Base-by-base conservation (phyloP, 495 filamentous ascomycete species). In the Ramalina peruviana region DNA sequence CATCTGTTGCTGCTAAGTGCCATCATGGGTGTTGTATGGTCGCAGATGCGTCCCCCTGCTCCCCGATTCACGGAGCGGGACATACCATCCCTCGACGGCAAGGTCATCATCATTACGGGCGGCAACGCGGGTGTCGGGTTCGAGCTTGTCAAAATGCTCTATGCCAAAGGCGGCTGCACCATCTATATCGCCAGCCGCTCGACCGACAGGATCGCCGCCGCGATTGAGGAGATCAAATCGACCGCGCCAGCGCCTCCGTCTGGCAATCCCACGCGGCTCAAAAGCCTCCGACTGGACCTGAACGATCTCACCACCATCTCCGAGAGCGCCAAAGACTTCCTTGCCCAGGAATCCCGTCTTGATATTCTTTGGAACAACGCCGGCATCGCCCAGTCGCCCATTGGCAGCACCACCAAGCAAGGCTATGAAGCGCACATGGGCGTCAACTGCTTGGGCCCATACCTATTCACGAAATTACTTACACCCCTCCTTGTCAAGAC, bases 311-410 rank as follows among this genome's bases (percentile, higher is more conserved):
- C 58, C 4, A 71, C 66, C 7, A 71, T 81, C 51, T 70, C 70
- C 50, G 17, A 62, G 0, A 60, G 72, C 1, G 75, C 68, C 6
- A 52, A 69, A 4, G 43, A 52, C 3, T 73, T 76, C 54, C 56
- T 61, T 3, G 36, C 49, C 0, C 48, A 62, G 37, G 71, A 76
- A 56, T 53, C 50, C 6, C 54, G 67, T 9, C 64, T 79, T 0
- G 70, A 80, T 46, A 68, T 77, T 4, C 62, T 81, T 0, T 77
- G 65, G 55, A 78, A 79, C 54, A 79, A 80, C 51, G 77, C 77
- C 0, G 76, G 76, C 3, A 59, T 79, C n/a, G 59, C 60, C 25
- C 45, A 58, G 7, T 62, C 66, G 0, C 62, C 64, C 1, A 23
- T 12, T 2, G 66, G 60, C 4, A 60, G 52, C 10, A 46, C 54